Conservation (phyloP, 129 eudicot species). For the Scalesia atractyloides region DNA sequence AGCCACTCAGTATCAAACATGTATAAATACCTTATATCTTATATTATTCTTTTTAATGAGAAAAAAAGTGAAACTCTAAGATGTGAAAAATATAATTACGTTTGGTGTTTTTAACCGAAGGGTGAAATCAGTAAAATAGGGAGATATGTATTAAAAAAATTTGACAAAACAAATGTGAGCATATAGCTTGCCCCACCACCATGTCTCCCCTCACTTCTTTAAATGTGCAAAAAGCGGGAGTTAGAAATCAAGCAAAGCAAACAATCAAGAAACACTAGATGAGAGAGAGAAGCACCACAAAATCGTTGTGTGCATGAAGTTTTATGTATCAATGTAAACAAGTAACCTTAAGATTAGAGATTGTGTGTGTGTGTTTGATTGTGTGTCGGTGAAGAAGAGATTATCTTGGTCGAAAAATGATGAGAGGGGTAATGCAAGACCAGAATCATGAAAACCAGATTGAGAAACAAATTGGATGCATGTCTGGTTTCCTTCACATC, state of each 20-base stretch:
- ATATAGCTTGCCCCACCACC: constrained; percentile 36
- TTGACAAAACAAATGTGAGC: constrained; percentile 13
- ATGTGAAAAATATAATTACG: too few relatives aligned
- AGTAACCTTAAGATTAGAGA: constrained; percentile 27
- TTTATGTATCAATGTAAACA: constrained; percentile 26
- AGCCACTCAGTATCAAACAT: too few relatives aligned
- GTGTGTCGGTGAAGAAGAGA: constrained; percentile 12
- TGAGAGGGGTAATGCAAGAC: constrained; percentile 59
- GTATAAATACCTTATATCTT: too few relatives aligned
- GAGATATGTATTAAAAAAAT: too few relatives aligned
- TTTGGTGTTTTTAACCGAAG: too few relatives aligned
- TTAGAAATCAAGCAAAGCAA: constrained; percentile 46
- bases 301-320: constrained; percentile 6
- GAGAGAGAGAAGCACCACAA: too few relatives aligned
- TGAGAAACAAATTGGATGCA: constrained; percentile 81
- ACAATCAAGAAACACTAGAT: neutral
- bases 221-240: constrained; percentile 81
- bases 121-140: too few relatives aligned
- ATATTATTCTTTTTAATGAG: too few relatives aligned
- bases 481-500: constrained; percentile 87
- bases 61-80: too few relatives aligned
- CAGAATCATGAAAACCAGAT: constrained; percentile 73
- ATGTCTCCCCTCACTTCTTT: constrained; percentile 43
- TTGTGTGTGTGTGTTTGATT: constrained; percentile 20
- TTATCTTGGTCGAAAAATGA: constrained; percentile 39